Conservation (phyloP, 257 asterid species). For the Capsicum chinense region DNA sequence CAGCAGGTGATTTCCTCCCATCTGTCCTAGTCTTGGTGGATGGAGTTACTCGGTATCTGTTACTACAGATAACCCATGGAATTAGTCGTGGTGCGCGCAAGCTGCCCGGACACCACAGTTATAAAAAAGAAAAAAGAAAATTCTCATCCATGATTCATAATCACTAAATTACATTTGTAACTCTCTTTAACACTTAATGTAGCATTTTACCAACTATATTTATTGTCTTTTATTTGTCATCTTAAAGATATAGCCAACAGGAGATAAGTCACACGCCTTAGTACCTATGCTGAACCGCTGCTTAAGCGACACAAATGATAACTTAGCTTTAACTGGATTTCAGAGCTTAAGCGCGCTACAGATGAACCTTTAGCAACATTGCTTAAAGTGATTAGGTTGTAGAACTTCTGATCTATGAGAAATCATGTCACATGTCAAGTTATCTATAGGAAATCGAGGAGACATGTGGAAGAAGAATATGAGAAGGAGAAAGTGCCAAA, state of each 20-base stretch:
- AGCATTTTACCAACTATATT: conserved; percentile 11
- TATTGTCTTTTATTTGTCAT: background rate
- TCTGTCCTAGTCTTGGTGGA: no score
- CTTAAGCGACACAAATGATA: background rate
- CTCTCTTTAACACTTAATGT: background rate
- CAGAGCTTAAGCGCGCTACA: background rate
- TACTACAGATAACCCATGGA: background rate
- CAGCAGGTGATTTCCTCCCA: no score
- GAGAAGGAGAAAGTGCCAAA: background rate
- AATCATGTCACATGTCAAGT: background rate
- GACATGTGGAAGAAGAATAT: background rate
- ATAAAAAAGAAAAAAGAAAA: background rate
- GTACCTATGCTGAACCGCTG: background rate
- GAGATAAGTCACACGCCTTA: background rate
- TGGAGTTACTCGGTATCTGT: no score
- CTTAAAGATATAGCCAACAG: background rate
- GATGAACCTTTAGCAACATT: background rate
- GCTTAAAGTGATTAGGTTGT: background rate
- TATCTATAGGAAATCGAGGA: background rate
- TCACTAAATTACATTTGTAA: conserved; percentile 9
- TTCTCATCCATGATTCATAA: background rate
- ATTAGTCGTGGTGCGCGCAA: background rate
- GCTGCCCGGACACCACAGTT: background rate
- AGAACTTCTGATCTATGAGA: background rate
- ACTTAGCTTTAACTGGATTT: background rate